Conservation (phyloP, 306 rosid species). For the Prunus dulcis region DNA sequence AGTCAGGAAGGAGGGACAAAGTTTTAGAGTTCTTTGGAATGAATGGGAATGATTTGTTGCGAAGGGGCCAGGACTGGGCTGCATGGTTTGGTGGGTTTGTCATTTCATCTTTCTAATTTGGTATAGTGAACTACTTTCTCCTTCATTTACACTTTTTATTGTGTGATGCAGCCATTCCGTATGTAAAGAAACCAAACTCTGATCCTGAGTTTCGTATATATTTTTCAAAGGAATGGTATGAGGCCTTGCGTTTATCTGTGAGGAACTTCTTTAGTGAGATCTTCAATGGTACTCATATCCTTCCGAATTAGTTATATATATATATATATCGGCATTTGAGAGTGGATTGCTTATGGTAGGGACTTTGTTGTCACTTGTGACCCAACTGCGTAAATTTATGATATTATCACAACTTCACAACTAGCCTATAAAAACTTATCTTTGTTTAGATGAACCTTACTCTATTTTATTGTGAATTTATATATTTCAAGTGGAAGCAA, state of each 20-base stretch:
- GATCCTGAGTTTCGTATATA: conserved; percentile 71
- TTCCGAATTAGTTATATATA: conserved; percentile 6
- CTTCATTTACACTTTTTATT: conserved; percentile 20
- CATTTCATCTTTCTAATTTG: conserved; percentile 1
- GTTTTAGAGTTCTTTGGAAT: conserved; percentile 60
- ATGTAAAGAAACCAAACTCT: conserved; percentile 68
- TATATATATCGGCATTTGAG: not conserved
- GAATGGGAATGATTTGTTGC: conserved; percentile 68
- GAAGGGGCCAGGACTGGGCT: conserved; percentile 66
- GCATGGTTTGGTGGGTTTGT: conserved; percentile 88
- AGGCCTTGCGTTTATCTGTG: conserved; percentile 77
- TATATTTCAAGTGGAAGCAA: not conserved
- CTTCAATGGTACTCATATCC: conserved; percentile 97
- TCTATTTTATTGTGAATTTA: not conserved
- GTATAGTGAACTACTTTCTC: conserved; percentile 10
- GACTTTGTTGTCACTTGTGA: not conserved
- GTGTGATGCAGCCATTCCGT: conserved; percentile 78
- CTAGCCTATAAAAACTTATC: not conserved
- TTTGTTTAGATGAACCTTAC: conserved; percentile 1
- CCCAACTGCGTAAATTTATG: not conserved
- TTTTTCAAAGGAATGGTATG: conserved; percentile 89
- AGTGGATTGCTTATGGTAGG: not conserved
- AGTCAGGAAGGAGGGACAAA: conserved; percentile 54
- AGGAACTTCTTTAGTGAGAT: conserved; percentile 88
- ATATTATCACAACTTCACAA: not conserved